Percentiles rank a stretch among this genome's conserved stretches.
These are phyloP conservation scores for Malassezia vespertilionis DNA, from an alignment of 1,284 basidiomycete species.

Conservation along the genomic window DNA sequence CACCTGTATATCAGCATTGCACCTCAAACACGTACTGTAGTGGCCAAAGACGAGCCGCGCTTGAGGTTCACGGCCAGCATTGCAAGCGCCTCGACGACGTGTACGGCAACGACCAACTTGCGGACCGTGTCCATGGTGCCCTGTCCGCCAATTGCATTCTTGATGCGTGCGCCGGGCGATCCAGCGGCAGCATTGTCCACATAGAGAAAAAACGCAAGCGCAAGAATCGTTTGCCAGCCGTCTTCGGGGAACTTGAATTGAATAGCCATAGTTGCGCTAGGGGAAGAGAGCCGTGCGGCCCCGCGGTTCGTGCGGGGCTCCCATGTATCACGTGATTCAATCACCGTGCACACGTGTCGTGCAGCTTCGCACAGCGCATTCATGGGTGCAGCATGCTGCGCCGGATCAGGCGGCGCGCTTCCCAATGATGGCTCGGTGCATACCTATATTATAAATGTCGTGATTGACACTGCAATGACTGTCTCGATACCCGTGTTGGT, in stretches of 20 bases:
- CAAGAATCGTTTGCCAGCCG: slow-evolving; percentile 12
- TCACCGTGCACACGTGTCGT: background rate
- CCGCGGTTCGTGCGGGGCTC: background rate
- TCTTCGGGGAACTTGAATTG: slow-evolving; percentile 14
- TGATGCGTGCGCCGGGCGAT: slow-evolving; percentile 12
- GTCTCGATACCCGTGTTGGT: background rate
- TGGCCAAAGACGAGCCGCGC: slow-evolving; percentile 1
- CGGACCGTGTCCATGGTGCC: slow-evolving; percentile 6
- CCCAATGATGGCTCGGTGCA: slow-evolving; percentile 1
- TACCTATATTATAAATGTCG: slow-evolving; percentile 1
- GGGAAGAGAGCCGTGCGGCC: background rate
- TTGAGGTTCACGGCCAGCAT: slow-evolving; percentile 11
- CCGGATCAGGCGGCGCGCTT: background rate
- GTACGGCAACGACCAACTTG: slow-evolving; percentile 1
- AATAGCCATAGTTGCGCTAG: slow-evolving; percentile 1
- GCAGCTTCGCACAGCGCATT: background rate
- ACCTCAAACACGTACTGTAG: slow-evolving; percentile 3
- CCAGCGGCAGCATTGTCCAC: slow-evolving; percentile 11
- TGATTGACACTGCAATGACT: no score
- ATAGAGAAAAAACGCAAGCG: slow-evolving; percentile 10
- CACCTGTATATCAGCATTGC: slow-evolving; percentile 1
- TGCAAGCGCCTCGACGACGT: slow-evolving; percentile 9
- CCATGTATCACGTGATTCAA: background rate
- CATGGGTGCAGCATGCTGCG: slow-evolving; percentile 15
- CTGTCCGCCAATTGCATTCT: slow-evolving; percentile 7